These are phyloP conservation scores for Gonium pectorale DNA, from an alignment of 139 green algal genomes.

Conservation along the genomic window DNA sequence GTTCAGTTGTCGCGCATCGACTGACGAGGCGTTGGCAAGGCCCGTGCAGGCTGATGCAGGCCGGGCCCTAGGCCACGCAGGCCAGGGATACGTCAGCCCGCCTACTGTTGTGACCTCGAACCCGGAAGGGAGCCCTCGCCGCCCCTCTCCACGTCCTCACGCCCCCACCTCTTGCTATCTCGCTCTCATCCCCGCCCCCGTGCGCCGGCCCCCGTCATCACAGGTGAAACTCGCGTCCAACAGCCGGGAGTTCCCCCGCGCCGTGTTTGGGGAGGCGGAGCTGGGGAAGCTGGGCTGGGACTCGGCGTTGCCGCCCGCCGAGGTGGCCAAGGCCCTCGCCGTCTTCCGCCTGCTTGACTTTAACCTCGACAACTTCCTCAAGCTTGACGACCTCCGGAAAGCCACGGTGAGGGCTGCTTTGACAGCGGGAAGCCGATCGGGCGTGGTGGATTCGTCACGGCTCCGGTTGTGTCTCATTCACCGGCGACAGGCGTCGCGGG, in stretches of 20 bases:
- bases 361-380: constrained; percentile 36
- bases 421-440: too few species aligned
- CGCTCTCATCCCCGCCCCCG: neutral
- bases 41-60: too few species aligned
- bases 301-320: neutral
- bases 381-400: constrained; percentile 38
- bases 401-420: constrained; percentile 7
- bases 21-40: too few species aligned
- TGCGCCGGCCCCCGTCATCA: too few species aligned
- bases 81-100: too few species aligned
- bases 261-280: neutral
- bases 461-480: too few species aligned
- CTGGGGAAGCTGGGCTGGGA: constrained; percentile 19
- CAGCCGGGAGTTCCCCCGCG: neutral
- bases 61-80: too few species aligned
- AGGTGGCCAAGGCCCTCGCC: neutral
- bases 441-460: too few species aligned
- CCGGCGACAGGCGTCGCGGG: too few species aligned
- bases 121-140: neutral
- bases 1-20: too few species aligned
- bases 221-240: constrained; percentile 18
- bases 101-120: too few species aligned
- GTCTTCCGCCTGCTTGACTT: constrained; percentile 41
- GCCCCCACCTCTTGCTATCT: neutral
- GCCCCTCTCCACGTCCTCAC: neutral